Conservation (phyloP, 2,329 filamentous ascomycete species). For the Penicillium italicum region DNA sequence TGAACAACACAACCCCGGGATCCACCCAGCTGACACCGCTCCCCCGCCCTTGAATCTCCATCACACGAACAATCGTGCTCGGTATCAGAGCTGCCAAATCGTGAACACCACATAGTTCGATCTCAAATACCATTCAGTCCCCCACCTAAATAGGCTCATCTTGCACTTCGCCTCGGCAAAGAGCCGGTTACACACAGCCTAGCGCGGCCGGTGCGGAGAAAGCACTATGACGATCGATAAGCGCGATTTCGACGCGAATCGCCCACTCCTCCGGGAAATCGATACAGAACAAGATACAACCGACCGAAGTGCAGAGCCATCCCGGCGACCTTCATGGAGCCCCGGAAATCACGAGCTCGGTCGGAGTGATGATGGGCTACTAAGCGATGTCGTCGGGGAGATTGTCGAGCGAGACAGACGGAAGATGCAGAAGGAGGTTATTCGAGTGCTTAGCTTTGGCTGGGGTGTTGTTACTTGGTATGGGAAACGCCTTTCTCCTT, state of each 20-base stretch:
- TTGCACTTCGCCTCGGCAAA: background rate
- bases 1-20: conserved; percentile 18
- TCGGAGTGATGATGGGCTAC: conserved; percentile 45
- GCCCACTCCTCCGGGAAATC: conserved; percentile 30
- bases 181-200: background rate
- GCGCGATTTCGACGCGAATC: conserved; percentile 47
- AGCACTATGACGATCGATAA: conserved; percentile 41
- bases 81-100: background rate
- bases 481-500: conserved; percentile 7
- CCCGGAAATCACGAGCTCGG: conserved; percentile 18
- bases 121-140: background rate
- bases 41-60: conserved; percentile 14
- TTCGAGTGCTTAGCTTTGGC: conserved; percentile 55
- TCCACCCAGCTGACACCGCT: conserved; percentile 22
- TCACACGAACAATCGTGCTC: background rate
- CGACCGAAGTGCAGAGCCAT: conserved; percentile 27
- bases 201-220: conserved; percentile 7
- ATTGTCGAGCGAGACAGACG: conserved; percentile 57
- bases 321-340: conserved; percentile 12
- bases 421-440: conserved; percentile 51
- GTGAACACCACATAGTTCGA: background rate
- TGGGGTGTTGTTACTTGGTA: conserved; percentile 61
- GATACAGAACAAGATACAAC: conserved; percentile 9
- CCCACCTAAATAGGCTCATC: background rate
- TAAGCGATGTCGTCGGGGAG: conserved; percentile 59